Evolutionary conservation across 768 basidiomycete genomes (phyloP).

Genomic region (Strobilomyces confusus): DNA sequence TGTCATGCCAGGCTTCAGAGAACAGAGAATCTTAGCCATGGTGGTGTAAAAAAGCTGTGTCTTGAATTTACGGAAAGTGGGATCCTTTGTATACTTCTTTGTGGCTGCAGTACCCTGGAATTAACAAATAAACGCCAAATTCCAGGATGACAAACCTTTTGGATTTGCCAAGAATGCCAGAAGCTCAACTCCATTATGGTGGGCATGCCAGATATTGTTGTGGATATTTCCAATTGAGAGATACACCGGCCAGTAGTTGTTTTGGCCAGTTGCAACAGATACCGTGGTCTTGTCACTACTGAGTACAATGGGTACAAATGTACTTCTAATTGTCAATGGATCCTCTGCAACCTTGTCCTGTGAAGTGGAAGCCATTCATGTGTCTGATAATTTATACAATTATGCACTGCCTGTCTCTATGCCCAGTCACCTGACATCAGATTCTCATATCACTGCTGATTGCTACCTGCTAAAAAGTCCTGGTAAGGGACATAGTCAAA

Average conservation of each 20-base stretch:
- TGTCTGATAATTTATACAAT: too few relatives aligned
- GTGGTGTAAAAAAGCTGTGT: not conserved
- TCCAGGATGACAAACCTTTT: conserved; percentile 4
- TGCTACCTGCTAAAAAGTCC: too few relatives aligned
- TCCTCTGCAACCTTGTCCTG: not conserved
- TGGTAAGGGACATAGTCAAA: too few relatives aligned
- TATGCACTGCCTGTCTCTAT: too few relatives aligned
- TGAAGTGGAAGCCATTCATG: too few relatives aligned
- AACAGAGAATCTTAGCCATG: not conserved
- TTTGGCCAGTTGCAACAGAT: not conserved
- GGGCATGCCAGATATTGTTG: not conserved
- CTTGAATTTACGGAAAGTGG: not conserved
- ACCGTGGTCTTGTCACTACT: not conserved
- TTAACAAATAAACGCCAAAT: not conserved
- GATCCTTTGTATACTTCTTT: not conserved
- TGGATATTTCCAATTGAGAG: conserved; percentile 2
- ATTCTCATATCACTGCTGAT: too few relatives aligned
- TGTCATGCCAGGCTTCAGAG: not conserved
- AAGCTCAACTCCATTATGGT: not conserved
- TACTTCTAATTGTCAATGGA: not conserved
- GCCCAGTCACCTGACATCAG: too few relatives aligned
- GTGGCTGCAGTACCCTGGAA: not conserved
- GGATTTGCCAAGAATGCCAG: conserved; percentile 3
- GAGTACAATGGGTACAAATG: not conserved
- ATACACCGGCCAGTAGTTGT: not conserved